Conservation (phyloP, 192 early-diverging fungal species). For the Umbelopsis sp. region DNA sequence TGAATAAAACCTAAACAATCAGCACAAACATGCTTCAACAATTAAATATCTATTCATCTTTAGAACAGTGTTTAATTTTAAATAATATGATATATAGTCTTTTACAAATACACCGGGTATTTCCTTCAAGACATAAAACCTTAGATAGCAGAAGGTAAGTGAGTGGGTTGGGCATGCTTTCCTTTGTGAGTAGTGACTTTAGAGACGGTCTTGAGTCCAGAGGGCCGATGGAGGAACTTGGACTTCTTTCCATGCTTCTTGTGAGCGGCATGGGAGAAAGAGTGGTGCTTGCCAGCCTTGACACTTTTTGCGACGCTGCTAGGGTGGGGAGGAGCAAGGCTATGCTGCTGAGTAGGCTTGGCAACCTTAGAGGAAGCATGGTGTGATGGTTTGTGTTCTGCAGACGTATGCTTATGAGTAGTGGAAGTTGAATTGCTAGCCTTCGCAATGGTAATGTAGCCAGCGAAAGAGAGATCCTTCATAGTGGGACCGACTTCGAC, state of each 20-base stretch:
- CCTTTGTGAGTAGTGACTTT: background rate
- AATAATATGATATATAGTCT: too few species aligned
- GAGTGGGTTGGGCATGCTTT: background rate
- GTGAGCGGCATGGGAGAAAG: background rate
- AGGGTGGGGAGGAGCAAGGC: constrained; percentile 7
- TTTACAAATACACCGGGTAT: background rate
- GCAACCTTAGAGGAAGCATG: background rate
- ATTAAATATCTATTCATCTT: too few species aligned
- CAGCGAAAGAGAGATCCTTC: constrained; percentile 21
- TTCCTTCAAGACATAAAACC: background rate
- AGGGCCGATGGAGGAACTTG: background rate
- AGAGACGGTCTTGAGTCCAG: background rate
- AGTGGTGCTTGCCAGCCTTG: too few species aligned
- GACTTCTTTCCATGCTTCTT: constrained; percentile 13
- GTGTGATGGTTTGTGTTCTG: background rate
- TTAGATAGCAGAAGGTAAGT: background rate
- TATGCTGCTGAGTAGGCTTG: background rate
- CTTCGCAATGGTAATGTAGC: background rate
- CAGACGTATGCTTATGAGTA: background rate
- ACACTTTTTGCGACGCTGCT: background rate
- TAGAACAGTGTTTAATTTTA: too few species aligned
- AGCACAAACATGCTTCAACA: too few species aligned
- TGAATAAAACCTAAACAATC: too few species aligned
- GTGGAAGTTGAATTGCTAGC: background rate
- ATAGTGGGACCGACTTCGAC: constrained; percentile 21